phyloP scores from a whole-genome alignment of 2,329 filamentous ascomycete species.

The Aspergillus ochraceus region DNA sequence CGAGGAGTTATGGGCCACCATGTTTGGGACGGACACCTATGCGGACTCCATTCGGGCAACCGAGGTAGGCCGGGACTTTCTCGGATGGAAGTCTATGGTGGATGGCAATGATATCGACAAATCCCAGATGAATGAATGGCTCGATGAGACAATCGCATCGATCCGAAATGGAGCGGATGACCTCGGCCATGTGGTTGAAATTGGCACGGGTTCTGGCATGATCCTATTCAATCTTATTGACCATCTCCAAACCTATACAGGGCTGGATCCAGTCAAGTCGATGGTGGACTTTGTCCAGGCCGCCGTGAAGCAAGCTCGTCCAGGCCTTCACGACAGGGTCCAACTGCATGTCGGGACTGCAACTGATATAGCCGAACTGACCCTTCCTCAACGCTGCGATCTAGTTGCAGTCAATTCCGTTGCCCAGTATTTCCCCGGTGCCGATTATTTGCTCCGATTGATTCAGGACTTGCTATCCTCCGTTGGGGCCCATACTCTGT shows the following conservation, averaged over 20 bases:
- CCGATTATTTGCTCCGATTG: not conserved
- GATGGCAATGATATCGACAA: conserved; percentile 6
- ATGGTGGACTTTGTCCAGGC: conserved; percentile 3
- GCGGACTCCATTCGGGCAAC: not conserved
- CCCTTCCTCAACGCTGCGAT: not conserved
- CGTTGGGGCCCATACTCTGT: not conserved
- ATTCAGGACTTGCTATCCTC: not conserved
- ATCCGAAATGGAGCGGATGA: not conserved
- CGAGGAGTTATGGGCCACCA: conserved; percentile 1
- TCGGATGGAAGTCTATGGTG: conserved; percentile 8
- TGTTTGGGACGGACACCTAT: not conserved
- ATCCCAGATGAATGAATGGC: conserved; percentile 4
- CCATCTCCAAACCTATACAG: not conserved
- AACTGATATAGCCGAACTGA: not conserved
- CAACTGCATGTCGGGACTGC: conserved; percentile 2
- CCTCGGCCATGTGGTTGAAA: conserved; percentile 1
- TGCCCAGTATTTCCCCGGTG: conserved; percentile 5
- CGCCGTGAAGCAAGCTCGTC: not conserved
- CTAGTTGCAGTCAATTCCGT: conserved; percentile 5
- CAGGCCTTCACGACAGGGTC: not conserved
- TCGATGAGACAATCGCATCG: conserved; percentile 4
- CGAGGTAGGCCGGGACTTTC: conserved; percentile 2
- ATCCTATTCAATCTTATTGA: conserved; percentile 2
- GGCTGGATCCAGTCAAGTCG: conserved; percentile 1
- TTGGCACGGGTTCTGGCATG: conserved; percentile 3